Conservation (phyloP, 2,329 filamentous ascomycete genomes). For the Neodidymelliopsis sp. region DNA sequence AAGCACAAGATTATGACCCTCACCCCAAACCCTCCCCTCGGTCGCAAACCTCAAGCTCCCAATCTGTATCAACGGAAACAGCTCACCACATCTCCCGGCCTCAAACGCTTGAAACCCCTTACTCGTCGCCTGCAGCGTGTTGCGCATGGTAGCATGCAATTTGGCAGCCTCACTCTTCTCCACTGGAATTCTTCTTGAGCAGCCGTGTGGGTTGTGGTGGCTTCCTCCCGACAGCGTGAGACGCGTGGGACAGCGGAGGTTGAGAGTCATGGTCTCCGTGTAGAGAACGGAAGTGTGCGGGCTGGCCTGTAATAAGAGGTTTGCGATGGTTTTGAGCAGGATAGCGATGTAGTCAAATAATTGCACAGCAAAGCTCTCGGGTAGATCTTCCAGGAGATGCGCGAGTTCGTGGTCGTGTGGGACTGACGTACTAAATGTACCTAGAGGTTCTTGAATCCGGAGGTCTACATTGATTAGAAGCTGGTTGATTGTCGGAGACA, state of each 20-base stretch:
- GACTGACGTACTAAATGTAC: constrained; percentile 26
- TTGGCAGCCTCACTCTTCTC: constrained; percentile 28
- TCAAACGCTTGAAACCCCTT: constrained; percentile 37
- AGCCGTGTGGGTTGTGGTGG: constrained; percentile 22
- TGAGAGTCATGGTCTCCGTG: constrained; percentile 37
- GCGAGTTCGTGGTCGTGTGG: constrained; percentile 37
- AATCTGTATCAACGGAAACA: constrained; percentile 40
- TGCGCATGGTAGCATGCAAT: constrained; percentile 35
- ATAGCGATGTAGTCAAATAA: constrained; percentile 45
- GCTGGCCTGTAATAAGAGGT: constrained; percentile 31
- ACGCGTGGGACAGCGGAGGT: constrained; percentile 38
- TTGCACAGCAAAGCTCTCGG: constrained; percentile 37
- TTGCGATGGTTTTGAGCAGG: constrained; percentile 37
- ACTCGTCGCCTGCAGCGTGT: constrained; percentile 36
- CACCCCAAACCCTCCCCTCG: constrained; percentile 37
- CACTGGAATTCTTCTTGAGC: constrained; percentile 29
- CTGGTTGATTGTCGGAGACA: constrained; percentile 40
- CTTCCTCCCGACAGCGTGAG: constrained; percentile 20
- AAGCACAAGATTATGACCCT: constrained; percentile 41
- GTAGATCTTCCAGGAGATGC: constrained; percentile 35
- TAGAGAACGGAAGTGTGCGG: constrained; percentile 33
- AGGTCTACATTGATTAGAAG: constrained; percentile 41
- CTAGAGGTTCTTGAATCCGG: constrained; percentile 37
- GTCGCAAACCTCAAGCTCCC: constrained; percentile 37
- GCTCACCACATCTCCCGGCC: constrained; percentile 29